Percentiles rank a stretch among this genome's conserved stretches.
phyloP scores from a whole-genome alignment of 73 alveolate genomes.

The Symbiodinium pilosum region DNA sequence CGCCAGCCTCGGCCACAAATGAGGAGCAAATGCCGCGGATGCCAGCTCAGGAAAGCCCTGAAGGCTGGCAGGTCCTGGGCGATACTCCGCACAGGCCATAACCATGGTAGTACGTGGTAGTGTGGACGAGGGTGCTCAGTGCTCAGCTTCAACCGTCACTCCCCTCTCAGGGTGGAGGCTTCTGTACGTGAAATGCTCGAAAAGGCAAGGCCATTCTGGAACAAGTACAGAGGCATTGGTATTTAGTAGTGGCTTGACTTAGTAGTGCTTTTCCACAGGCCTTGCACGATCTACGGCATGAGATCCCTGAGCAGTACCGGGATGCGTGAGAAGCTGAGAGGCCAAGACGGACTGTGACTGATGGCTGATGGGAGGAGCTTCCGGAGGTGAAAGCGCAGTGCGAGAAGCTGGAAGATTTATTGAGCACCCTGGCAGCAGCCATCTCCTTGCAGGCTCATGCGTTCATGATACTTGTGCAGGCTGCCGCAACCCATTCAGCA shows the following conservation, averaged over 20 bases:
- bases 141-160: not conserved
- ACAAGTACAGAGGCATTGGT: no score
- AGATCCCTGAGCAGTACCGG: not conserved
- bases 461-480: no score
- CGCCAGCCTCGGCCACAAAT: not conserved
- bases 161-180: not conserved
- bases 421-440: not conserved
- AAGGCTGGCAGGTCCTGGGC: constrained; percentile 25
- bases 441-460: not conserved
- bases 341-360: no score
- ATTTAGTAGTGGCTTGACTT: not conserved
- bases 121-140: no score
- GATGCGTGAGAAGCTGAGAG: no score
- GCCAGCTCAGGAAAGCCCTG: constrained; percentile 14
- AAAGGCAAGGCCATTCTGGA: not conserved
- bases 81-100: not conserved
- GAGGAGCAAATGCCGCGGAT: no score
- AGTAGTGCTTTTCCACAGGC: not conserved
- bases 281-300: constrained; percentile 10
- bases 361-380: not conserved
- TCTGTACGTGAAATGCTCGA: not conserved
- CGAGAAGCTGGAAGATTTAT: not conserved
- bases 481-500: not conserved
- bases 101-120: no score
- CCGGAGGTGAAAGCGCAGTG: not conserved